Evolutionary conservation across 2,329 filamentous ascomycete genomes (phyloP), one percentile per base, ranked within the genome.

Genomic region (Epichloe gansuensis): DNA sequence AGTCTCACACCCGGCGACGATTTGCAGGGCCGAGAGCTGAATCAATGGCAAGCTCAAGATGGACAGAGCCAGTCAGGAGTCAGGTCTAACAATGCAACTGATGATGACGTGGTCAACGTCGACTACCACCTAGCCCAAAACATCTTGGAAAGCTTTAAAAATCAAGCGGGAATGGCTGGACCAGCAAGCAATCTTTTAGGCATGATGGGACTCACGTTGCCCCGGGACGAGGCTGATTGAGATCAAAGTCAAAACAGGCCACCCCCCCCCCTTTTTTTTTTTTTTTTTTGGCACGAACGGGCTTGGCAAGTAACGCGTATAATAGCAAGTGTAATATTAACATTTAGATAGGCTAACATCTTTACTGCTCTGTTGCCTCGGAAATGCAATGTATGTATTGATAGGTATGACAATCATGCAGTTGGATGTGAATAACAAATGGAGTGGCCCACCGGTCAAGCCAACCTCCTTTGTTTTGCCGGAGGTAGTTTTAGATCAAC

Each of bases 101-200:
- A 67, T 3, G 69, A 80, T 9, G 75, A 78, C 0, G 81, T 85
- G 50, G 77, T 93, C 4, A 76, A 89, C 56, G 80, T 93, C 31
- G 87, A 97, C 63, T 86, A 89, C 59, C 91, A 93, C 55, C 74
- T 98, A 25, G 89, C 87, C 17, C 89, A 86, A 66, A 97, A 97
- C 61, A 73, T 98, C 51, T 73, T 98, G 1, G 89, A 96, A 66
- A 91, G 88, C 60, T 90, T 98, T 68, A 94, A 95, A 63, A 84
- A 87, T 15, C 91, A 97, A 66, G 88, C 75, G 17, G 93, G 93
- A 12, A 80, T 85, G 73, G 76, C 88, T 35, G 93, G 93, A 0
- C 93, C 93, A 1, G 86, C 87, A 2, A 83, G 90, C 1, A 97
- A 96, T 64, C 72, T 98, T 54, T 76, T 98, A 61, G 84, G 83